Conservation (phyloP, 1,139 yeast genomes). For the Meyerozyma smithsonii region DNA sequence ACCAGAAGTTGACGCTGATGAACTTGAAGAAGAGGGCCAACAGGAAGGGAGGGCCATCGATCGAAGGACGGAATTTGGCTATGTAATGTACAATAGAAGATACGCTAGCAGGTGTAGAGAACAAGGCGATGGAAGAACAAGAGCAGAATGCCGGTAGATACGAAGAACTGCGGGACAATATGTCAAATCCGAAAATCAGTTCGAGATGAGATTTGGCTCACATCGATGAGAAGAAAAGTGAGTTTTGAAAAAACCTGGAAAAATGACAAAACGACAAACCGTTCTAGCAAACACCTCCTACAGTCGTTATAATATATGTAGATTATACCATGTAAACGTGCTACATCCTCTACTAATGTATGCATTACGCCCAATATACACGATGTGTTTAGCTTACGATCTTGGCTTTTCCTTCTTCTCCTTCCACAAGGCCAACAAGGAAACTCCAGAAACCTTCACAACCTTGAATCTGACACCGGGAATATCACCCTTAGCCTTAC, state of each 20-base stretch:
- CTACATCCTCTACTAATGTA: conserved; percentile 1
- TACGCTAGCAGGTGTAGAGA: neutral
- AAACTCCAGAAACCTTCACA: conserved; percentile 99
- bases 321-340: conserved; percentile 1
- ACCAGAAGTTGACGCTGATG: conserved; percentile 48
- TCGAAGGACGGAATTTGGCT: conserved; percentile 68
- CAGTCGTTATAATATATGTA: conserved; percentile 2
- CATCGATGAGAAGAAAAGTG: no score
- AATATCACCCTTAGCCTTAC: conserved; percentile 99
- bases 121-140: neutral
- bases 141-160: neutral
- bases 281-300: no score
- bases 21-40: conserved; percentile 41
- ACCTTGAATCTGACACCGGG: conserved; percentile 99
- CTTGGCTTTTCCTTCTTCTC: conserved; percentile 99
- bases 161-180: neutral
- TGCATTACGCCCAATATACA: conserved; percentile 4
- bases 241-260: no score
- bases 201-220: no score
- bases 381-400: conserved; percentile 52
- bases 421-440: conserved; percentile 99
- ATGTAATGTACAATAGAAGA: conserved; percentile 20
- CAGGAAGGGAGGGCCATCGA: conserved; percentile 69
- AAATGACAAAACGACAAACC: no score
- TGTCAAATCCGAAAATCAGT: no score